Evolutionary conservation across 352 stramenopile genomes (phyloP).

Genomic region (Phytophthora gonapodyides): DNA sequence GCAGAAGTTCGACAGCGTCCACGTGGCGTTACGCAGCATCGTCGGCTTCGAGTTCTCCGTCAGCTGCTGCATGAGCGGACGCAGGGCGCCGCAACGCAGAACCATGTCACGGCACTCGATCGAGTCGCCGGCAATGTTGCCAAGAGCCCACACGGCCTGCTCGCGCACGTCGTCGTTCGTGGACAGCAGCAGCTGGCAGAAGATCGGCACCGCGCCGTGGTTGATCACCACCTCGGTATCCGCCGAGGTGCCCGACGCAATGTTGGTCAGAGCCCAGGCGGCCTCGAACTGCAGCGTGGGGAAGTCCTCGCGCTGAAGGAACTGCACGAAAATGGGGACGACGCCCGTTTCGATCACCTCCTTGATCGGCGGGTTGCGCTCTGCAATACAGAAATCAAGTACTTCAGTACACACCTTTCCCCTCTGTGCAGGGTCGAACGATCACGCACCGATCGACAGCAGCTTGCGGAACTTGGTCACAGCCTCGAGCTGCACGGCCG

Average conservation of each 20-base stretch:
- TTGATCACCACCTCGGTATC: conserved; percentile 99
- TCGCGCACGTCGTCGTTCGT: conserved; percentile 98
- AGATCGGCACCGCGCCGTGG: conserved; percentile 96
- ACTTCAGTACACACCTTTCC: neutral
- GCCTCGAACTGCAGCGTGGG: conserved; percentile 97
- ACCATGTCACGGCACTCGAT: conserved; percentile 97
- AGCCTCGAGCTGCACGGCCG: conserved; percentile 93
- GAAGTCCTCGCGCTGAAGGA: conserved; percentile 96
- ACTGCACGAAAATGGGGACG: conserved; percentile 98
- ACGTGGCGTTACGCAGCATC: conserved; percentile 99
- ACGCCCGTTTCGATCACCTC: conserved; percentile 98
- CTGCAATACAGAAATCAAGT: conserved; percentile 38
- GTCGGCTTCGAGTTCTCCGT: conserved; percentile 95
- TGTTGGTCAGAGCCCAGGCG: conserved; percentile 99
- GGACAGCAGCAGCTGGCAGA: conserved; percentile 95
- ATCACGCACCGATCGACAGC: conserved; percentile 93
- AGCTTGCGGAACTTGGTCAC: conserved; percentile 99
- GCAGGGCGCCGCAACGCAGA: conserved; percentile 92
- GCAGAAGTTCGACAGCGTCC: conserved; percentile 99
- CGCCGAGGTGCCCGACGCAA: conserved; percentile 97
- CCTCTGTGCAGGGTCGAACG: conserved; percentile 1
- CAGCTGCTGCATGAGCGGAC: conserved; percentile 95
- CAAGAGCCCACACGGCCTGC: conserved; percentile 97
- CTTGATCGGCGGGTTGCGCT: conserved; percentile 99
- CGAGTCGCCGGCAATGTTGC: conserved; percentile 99